Evolutionary conservation across 495 filamentous ascomycete species (phyloP).

Genomic region (Hypoxylon intermedium): DNA sequence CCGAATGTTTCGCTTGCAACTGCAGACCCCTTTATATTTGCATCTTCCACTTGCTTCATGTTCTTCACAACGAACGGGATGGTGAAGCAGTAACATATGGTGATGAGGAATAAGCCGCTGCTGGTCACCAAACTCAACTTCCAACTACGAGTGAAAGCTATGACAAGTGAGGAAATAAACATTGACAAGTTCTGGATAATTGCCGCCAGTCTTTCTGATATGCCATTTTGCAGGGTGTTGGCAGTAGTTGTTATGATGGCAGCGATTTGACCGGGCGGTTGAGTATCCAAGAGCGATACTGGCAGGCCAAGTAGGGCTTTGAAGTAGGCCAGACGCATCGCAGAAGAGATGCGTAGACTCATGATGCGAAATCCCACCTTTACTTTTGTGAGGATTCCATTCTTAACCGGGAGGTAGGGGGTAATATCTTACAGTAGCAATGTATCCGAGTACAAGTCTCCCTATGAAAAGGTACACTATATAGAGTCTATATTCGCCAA

Average conservation of each 20-base stretch:
- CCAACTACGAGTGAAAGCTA: constrained; percentile 66
- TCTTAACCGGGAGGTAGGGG: not conserved
- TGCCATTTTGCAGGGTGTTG: constrained; percentile 69
- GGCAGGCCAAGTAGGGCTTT: constrained; percentile 60
- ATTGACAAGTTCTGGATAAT: constrained; percentile 62
- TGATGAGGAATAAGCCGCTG: constrained; percentile 63
- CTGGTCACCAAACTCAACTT: constrained; percentile 63
- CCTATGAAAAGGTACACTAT: constrained; percentile 70
- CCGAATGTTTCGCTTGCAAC: constrained; percentile 65
- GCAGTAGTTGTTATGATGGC: constrained; percentile 69
- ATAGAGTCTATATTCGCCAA: constrained; percentile 50
- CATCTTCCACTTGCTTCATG: constrained; percentile 60
- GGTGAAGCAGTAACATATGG: constrained; percentile 60
- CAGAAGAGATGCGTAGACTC: constrained; percentile 61
- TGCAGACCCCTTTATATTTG: constrained; percentile 66
- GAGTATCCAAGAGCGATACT: constrained; percentile 60
- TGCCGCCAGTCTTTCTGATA: constrained; percentile 66
- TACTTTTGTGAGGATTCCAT: not conserved
- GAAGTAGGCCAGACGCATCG: constrained; percentile 60
- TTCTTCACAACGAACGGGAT: constrained; percentile 65
- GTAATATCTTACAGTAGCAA: constrained; percentile 57
- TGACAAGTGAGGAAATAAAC: constrained; percentile 57
- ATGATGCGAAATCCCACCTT: constrained; percentile 63
- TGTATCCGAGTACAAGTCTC: constrained; percentile 63
- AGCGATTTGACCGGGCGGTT: constrained; percentile 60